Conservation (phyloP, 495 filamentous ascomycete genomes). For the Podospora conica region DNA sequence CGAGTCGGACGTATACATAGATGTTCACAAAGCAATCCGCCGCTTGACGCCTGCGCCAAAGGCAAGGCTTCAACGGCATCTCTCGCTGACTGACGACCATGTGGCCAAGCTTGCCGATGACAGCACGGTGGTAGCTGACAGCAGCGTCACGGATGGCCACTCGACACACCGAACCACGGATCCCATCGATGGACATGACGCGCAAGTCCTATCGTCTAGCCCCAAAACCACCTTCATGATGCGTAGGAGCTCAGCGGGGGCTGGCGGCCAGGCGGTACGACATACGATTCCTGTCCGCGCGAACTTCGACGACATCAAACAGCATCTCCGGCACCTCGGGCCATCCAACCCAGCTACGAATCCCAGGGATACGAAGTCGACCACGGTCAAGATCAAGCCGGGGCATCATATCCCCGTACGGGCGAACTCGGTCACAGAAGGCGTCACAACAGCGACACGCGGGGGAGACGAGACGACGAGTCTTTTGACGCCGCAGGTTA, state of each 20-base stretch:
- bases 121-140: conserved; percentile 12
- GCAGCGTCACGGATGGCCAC: conserved; percentile 3
- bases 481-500: conserved; percentile 33
- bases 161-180: conserved; percentile 8
- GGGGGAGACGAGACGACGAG: conserved; percentile 37
- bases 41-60: conserved; percentile 46
- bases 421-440: conserved; percentile 20
- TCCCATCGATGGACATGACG: conserved; percentile 22
- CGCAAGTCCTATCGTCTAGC: conserved; percentile 26
- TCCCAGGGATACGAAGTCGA: conserved; percentile 77
- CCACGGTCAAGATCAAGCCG: conserved; percentile 86
- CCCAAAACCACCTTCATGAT: conserved; percentile 46
- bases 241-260: conserved; percentile 48
- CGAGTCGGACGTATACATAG: conserved; percentile 93
- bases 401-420: conserved; percentile 29
- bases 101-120: conserved; percentile 8
- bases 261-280: conserved; percentile 35
- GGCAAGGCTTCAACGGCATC: conserved; percentile 24
- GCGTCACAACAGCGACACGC: conserved; percentile 14
- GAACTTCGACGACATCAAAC: conserved; percentile 60
- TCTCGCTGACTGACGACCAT: conserved; percentile 20
- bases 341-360: conserved; percentile 85
- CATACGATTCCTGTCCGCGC: conserved; percentile 41
- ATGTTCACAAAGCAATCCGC: conserved; percentile 93
- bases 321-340: conserved; percentile 85